Evolutionary conservation across 495 filamentous ascomycete genomes (phyloP), one percentile per base, ranked within the genome.

Genomic region (Cryomyces antarcticus): DNA sequence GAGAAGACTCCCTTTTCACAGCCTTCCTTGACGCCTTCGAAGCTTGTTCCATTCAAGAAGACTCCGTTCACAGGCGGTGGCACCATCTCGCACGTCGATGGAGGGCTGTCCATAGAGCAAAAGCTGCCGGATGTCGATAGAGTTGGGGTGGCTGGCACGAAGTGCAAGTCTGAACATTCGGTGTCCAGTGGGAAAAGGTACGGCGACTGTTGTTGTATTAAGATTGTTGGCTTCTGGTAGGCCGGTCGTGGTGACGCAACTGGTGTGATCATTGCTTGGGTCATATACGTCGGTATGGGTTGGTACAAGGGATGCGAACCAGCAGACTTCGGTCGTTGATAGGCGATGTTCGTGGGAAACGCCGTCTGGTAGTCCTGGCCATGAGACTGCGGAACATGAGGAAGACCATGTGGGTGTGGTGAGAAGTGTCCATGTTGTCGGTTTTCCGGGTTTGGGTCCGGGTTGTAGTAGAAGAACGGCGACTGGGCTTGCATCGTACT

Each of bases 401-500:
- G 42, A 30, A 51, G 41, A 9, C 49, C 49, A 30, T 66, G 67
- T 6, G 83, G 84, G 42, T 86, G 82, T 42, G 76, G 74, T 47
- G 77, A 72, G 68, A 85, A 93, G 56, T 83, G 80, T 30, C 80
- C 77, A 56, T 88, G 82, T 52, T 84, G 81, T 55, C 77, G 65
- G 56, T 70, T 73, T 58, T 93, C 80, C 38, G 72, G 66, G 55
- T 70, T 77, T 38, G 77, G 71, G 43, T 88, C 82, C 45, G 78
- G 78, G 49, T 73, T 78, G 64, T 93, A 96, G 69, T 88, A 94
- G 73, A 81, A 86, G 70, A 92, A 95, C 12, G 80, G 66, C 42
- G 82, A 69, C 55, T 83, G 82, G 37, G 75, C 80, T 68, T 80
- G 6, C 37, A 39, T 39, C 24, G 33, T 7, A 35, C 33, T 7